Evolutionary conservation across 169 alveolate genomes (phyloP), one percentile per base, ranked within the genome.

Genomic region (Plasmodium gallinaceum): DNA sequence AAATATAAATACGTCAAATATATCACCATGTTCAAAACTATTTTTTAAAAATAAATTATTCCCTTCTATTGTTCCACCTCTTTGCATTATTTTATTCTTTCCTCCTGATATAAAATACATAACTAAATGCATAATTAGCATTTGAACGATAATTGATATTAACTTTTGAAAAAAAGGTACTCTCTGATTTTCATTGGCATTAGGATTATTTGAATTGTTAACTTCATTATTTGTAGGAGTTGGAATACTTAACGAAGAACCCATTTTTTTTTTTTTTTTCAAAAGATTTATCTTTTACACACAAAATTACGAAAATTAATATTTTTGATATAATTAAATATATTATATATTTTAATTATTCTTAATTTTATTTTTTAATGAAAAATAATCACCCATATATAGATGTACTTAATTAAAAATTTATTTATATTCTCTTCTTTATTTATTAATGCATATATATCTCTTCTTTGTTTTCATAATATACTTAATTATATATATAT

Each of bases 101-200:
- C 95, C 93, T 58, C 95, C 95, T 7, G 93, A 85, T 85, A 92
- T 71, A 68, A 89, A 92, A 62, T 80, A 75, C 92, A 92, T 92
- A 16, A 88, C 88, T 46, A 88, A 52, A 46, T 92, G 95, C 80
- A 92, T 89, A 32, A 92, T 69, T 61, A 92, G 65, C 73, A 92
- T 83, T 64, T 92, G 90, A 14, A 88, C 68, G 18, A 88, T 68
- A 7, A 83, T 70, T 10, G 91, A 83, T 32, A 83, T 24, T n/a
- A 83, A 37, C n/a, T 83, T 83, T 48, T 83, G 91, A 61, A 83
- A 70, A 83, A 83, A 83, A 43, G 91, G 86, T 45, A 62, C 70
- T 45, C 91, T 83, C 24, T 43, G 66, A 83, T 83, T 83, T 83
- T 83, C 91, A 52, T 58, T 73, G 9, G 32, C 60, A 32, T 39